A percentile compares a stretch with the other conserved stretches of the same genome.
Conservation (phyloP, 2,329 filamentous ascomycete genomes). For the Colletotrichum scovillei region DNA sequence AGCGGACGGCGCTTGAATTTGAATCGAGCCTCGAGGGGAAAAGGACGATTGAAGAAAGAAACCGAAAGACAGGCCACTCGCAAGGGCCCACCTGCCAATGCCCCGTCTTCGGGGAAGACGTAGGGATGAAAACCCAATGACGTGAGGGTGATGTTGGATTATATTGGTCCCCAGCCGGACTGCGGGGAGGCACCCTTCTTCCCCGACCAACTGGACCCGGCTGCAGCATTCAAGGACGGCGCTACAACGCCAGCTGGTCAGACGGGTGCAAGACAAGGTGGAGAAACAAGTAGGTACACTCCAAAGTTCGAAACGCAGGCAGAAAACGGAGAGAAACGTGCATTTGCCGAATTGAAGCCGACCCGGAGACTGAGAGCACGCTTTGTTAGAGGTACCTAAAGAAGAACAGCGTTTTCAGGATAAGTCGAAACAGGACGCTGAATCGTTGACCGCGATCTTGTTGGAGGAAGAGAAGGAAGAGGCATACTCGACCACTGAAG, state of each 20-base stretch:
- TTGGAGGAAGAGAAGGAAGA: neutral
- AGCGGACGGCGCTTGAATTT: neutral
- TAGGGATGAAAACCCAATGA: slow-evolving; percentile 19
- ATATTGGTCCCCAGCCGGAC: no score
- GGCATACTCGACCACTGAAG: neutral
- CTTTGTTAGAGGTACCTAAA: neutral
- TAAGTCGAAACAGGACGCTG: neutral
- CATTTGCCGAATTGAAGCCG: neutral
- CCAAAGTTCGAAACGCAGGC: neutral
- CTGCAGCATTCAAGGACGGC: neutral
- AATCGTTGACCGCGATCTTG: neutral
- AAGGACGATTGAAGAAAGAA: neutral
- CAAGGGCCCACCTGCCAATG: neutral
- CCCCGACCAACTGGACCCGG: neutral
- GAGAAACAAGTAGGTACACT: neutral
- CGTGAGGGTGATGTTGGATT: slow-evolving; percentile 13
- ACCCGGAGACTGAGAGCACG: neutral
- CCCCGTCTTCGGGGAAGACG: neutral
- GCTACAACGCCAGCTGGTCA: neutral
- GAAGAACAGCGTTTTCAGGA: neutral
- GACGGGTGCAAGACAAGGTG: neutral
- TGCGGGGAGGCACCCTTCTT: neutral
- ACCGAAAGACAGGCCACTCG: neutral
- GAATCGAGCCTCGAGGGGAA: no score
- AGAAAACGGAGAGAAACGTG: neutral